Percentiles rank a stretch among this genome's conserved stretches.
Evolutionary conservation across 495 filamentous ascomycete species (phyloP).

Genomic region (Penicillium cinerascens): DNA sequence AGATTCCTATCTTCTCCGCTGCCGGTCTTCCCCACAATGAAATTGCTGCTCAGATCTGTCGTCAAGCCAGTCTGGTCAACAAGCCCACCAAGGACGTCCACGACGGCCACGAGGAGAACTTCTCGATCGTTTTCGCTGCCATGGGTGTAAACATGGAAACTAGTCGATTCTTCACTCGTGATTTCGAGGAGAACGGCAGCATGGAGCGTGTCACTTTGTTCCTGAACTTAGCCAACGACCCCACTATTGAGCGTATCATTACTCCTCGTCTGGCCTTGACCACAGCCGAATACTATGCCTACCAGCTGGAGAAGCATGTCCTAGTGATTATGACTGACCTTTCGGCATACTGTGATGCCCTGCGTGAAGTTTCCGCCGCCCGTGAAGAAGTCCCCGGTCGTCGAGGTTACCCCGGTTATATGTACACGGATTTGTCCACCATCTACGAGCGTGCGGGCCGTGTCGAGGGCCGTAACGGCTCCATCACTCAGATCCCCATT

Average conservation of each 20-base stretch:
- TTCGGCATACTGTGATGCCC: conserved; percentile 95
- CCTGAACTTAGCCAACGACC: conserved; percentile 98
- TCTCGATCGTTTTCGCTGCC: conserved; percentile 97
- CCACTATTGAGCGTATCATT: conserved; percentile 99
- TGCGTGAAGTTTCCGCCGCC: conserved; percentile 96
- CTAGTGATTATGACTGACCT: conserved; percentile 97
- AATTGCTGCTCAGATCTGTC: conserved; percentile 95
- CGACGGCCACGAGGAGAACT: conserved; percentile 97
- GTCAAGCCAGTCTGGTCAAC: conserved; percentile 89
- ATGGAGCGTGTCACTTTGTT: conserved; percentile 96
- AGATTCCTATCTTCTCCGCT: conserved; percentile 99
- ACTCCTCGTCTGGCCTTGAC: conserved; percentile 97
- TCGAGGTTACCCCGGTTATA: conserved; percentile 99
- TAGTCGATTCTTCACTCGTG: conserved; percentile 93
- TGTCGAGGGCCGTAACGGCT: conserved; percentile 95
- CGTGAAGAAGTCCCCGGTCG: conserved; percentile 99
- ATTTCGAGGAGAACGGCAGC: conserved; percentile 99
- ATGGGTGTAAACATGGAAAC: conserved; percentile 99
- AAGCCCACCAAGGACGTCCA: conserved; percentile 91
- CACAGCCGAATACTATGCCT: conserved; percentile 99
- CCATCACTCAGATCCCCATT: conserved; percentile 98
- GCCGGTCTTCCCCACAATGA: conserved; percentile 98
- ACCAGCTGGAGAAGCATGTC: conserved; percentile 99
- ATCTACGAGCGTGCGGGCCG: conserved; percentile 99
- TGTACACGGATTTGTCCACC: conserved; percentile 99